phyloP scores from a whole-genome alignment of 352 stramenopile species.

The Phytopythium sindhum region DNA sequence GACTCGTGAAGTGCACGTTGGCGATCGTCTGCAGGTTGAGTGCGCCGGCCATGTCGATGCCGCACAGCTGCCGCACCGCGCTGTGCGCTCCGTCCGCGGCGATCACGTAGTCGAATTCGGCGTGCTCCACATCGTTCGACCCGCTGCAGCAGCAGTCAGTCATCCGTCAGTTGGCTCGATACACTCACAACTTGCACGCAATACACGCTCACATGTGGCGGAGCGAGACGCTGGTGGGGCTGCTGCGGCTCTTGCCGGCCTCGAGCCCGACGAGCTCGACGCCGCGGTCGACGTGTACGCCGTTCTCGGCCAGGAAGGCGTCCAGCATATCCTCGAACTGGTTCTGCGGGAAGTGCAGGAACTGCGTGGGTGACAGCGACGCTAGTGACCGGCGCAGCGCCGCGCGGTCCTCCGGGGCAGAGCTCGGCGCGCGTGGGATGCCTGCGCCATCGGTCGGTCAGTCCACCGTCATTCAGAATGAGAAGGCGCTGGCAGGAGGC shows the following conservation, averaged over 20 bases:
- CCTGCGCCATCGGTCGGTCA: conserved; percentile 22
- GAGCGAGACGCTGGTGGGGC: conserved; percentile 28
- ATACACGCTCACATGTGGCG: conserved; percentile 45
- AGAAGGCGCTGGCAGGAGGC: neutral
- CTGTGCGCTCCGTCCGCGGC: conserved; percentile 91
- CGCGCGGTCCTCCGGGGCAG: conserved; percentile 18
- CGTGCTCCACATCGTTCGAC: conserved; percentile 36
- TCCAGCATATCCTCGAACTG: conserved; percentile 70
- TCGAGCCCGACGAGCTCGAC: conserved; percentile 52
- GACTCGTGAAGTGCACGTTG: conserved; percentile 94
- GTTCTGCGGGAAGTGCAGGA: conserved; percentile 84
- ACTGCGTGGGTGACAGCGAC: conserved; percentile 68
- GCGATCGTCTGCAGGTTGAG: conserved; percentile 89
- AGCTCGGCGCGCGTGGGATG: conserved; percentile 33
- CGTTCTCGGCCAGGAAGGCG: conserved; percentile 42
- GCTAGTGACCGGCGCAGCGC: conserved; percentile 33
- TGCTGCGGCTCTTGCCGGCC: conserved; percentile 6
- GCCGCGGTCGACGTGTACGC: conserved; percentile 51
- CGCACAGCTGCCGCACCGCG: conserved; percentile 60
- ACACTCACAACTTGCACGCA: conserved; percentile 13
- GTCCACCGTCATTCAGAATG: neutral
- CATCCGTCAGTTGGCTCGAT: conserved; percentile 1
- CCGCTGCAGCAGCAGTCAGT: conserved; percentile 17
- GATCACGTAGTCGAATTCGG: conserved; percentile 80
- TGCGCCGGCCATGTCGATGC: conserved; percentile 70